phyloP scores from a whole-genome alignment of 2,329 filamentous ascomycete genomes.

The Raffaelea albimanens region DNA sequence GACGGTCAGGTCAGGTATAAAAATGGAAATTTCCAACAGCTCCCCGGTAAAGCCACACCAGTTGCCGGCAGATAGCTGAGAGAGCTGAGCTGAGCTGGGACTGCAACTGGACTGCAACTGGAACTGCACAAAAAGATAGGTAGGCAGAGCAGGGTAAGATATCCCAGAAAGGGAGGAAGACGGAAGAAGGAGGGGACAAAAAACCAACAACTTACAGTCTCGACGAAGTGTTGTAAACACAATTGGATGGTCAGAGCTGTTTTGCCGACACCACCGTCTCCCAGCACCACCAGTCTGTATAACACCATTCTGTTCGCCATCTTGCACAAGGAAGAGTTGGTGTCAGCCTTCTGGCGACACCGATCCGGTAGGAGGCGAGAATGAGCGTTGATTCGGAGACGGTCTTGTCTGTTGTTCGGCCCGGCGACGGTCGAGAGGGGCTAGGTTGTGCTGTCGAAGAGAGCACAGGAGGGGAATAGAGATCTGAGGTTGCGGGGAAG shows the following conservation, averaged over 20 bases:
- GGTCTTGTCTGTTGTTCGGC: neutral
- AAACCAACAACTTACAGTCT: slow-evolving; percentile 50
- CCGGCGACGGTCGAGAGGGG: neutral
- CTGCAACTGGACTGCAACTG: too few relatives aligned
- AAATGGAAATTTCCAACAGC: too few relatives aligned
- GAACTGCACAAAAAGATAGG: too few relatives aligned
- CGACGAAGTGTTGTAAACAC: slow-evolving; percentile 96
- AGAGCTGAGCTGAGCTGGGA: slow-evolving; percentile 1
- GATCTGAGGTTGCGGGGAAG: too few relatives aligned
- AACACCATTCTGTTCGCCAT: slow-evolving; percentile 93
- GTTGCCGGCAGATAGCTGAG: neutral
- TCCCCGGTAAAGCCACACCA: too few relatives aligned
- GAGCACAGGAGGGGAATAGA: neutral
- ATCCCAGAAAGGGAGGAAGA: neutral
- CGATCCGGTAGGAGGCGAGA: neutral
- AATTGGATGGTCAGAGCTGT: slow-evolving; percentile 93
- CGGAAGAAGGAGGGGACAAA: too few relatives aligned
- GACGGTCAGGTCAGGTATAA: too few relatives aligned
- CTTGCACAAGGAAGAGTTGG: slow-evolving; percentile 17
- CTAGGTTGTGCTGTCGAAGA: neutral
- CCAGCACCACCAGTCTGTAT: slow-evolving; percentile 92
- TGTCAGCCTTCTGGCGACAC: slow-evolving; percentile 10
- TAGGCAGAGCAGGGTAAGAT: neutral
- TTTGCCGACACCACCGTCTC: slow-evolving; percentile 89
- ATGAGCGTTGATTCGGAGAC: too few relatives aligned